Conservation (phyloP, 805 yeast genomes). For the Wickerhamomyces kurtzmanii region DNA sequence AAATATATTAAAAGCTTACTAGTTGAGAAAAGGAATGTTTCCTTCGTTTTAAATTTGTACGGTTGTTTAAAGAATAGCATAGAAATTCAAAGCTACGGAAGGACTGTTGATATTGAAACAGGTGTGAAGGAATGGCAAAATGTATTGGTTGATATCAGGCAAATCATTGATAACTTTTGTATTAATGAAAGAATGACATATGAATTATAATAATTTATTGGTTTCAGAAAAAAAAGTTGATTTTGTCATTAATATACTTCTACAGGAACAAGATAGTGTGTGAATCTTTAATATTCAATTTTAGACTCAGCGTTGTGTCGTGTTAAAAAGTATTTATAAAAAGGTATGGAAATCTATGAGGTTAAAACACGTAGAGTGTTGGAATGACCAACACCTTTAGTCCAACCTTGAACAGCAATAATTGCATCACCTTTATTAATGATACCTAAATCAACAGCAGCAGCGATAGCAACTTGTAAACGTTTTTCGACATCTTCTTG, state of each 20-base stretch:
- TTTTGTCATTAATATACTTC: no score
- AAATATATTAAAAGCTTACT: conserved; percentile 21
- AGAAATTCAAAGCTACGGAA: no score
- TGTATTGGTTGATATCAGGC: no score
- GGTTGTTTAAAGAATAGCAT: no score
- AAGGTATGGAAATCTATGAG: conserved; percentile 41
- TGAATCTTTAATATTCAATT: no score
- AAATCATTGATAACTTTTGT: not conserved
- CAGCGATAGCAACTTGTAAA: conserved; percentile 84
- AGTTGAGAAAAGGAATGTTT: conserved; percentile 14
- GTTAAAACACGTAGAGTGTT: conserved; percentile 91
- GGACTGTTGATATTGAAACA: no score
- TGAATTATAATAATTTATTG: not conserved
- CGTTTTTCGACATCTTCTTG: conserved; percentile 93
- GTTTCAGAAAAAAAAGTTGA: no score
- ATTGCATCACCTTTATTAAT: conserved; percentile 80
- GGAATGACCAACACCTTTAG: conserved; percentile 97
- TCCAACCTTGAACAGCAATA: conserved; percentile 97
- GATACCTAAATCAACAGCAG: conserved; percentile 82
- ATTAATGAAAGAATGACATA: not conserved
- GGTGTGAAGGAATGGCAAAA: no score
- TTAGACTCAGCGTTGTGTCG: no score
- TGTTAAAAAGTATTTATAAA: not conserved
- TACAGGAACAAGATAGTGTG: no score
- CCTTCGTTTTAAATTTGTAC: no score